Percentiles rank a stretch among this genome's conserved stretches.
Evolutionary conservation across 768 basidiomycete genomes (phyloP).

Genomic region (Calocybe gangraenosa): DNA sequence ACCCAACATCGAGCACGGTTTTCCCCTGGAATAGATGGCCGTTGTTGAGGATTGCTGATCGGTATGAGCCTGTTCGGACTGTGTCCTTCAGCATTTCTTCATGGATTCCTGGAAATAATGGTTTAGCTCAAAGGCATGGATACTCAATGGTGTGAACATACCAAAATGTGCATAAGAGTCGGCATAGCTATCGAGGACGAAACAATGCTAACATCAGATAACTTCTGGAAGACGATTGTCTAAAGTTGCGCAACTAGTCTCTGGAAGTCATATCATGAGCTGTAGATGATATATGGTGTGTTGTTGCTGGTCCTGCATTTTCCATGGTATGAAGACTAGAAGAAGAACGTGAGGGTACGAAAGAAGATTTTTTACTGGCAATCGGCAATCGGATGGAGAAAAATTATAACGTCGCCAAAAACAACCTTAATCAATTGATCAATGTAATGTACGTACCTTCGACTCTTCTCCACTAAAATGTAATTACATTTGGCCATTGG

Average conservation of each 20-base stretch:
- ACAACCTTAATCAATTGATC: neutral
- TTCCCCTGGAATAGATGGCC: constrained; percentile 94
- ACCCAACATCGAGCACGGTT: constrained; percentile 96
- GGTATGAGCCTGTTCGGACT: constrained; percentile 94
- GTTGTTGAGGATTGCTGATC: constrained; percentile 92
- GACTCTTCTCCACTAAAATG: too few species aligned
- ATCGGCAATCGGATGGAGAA: constrained; percentile 18
- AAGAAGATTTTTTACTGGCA: constrained; percentile 12
- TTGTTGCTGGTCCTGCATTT: constrained; percentile 25
- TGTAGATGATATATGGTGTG: constrained; percentile 16
- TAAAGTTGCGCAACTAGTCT: constrained; percentile 72
- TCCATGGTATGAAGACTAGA: constrained; percentile 15
- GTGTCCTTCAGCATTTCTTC: constrained; percentile 99
- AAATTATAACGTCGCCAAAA: constrained; percentile 1
- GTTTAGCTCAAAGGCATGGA: constrained; percentile 1
- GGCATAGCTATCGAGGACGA: constrained; percentile 65
- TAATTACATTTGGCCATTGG: too few species aligned
- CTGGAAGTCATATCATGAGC: constrained; percentile 70
- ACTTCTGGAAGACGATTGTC: constrained; percentile 22
- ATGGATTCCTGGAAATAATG: constrained; percentile 74
- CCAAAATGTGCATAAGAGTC: constrained; percentile 97
- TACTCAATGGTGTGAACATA: constrained; percentile 23
- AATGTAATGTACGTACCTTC: too few species aligned
- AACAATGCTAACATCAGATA: constrained; percentile 35
- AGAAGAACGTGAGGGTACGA: constrained; percentile 13